These are phyloP conservation scores for Blastobotrys capitulatus DNA, from an alignment of 1,139 yeast genomes.

Conservation along the genomic window DNA sequence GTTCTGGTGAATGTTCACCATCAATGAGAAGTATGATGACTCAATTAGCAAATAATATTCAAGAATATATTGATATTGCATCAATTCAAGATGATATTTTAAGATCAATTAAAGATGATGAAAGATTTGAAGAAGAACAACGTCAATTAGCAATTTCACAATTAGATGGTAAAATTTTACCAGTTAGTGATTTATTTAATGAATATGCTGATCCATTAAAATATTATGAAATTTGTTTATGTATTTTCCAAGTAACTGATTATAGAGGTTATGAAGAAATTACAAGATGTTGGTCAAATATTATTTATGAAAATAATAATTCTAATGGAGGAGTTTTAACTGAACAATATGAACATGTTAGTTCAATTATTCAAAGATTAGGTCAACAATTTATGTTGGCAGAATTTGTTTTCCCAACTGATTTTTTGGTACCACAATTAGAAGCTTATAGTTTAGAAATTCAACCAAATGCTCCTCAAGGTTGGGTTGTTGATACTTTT, in stretches of 20 bases:
- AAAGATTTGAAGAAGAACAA: constrained; percentile 45
- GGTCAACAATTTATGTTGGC: constrained; percentile 48
- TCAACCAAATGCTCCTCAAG: constrained; percentile 42
- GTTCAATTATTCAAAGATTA: constrained; percentile 40
- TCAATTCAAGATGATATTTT: constrained; percentile 81
- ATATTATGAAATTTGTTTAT: constrained; percentile 74
- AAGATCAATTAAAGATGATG: constrained; percentile 53
- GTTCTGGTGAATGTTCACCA: constrained; percentile 80
- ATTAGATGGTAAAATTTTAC: constrained; percentile 59
- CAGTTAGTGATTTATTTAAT: constrained; percentile 77
- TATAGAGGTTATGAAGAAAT: constrained; percentile 37
- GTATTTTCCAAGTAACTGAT: constrained; percentile 78
- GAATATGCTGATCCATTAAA: constrained; percentile 84
- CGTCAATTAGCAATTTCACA: constrained; percentile 43
- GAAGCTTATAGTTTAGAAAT: constrained; percentile 35
- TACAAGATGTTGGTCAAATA: constrained; percentile 35
- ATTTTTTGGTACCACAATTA: constrained; percentile 57
- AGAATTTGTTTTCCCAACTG: constrained; percentile 79
- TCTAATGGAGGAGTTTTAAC: constrained; percentile 9
- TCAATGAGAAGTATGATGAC: constrained; percentile 65
- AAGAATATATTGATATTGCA: constrained; percentile 82
- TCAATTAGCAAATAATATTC: constrained; percentile 61
- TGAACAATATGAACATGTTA: constrained; percentile 32
- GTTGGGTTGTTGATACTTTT: constrained; percentile 64
- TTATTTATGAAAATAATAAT: constrained; percentile 24